phyloP scores from a whole-genome alignment of 495 filamentous ascomycete genomes.

The Penicillium chermesinum region DNA sequence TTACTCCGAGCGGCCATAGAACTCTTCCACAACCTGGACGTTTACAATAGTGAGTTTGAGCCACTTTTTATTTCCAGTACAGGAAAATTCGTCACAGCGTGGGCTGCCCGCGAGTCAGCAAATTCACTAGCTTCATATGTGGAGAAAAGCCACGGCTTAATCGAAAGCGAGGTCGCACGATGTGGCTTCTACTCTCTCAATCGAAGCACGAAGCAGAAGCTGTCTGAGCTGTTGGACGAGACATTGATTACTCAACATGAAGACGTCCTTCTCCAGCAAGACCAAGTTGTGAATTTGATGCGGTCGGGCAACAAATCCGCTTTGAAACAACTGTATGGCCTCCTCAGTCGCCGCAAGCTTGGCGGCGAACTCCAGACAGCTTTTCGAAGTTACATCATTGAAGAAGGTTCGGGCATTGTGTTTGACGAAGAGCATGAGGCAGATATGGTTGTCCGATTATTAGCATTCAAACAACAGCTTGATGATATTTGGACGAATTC shows the following conservation, averaged over 20 bases:
- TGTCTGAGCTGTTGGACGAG: conserved; percentile 65
- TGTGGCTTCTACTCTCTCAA: conserved; percentile 79
- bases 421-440: conserved; percentile 70
- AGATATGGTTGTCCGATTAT: conserved; percentile 81
- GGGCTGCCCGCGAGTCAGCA: conserved; percentile 56
- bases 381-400: conserved; percentile 73
- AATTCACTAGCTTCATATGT: conserved; percentile 67
- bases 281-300: conserved; percentile 63
- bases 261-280: conserved; percentile 53
- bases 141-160: conserved; percentile 55
- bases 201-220: conserved; percentile 68
- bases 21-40: conserved; percentile 74
- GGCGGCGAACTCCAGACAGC: conserved; percentile 60
- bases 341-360: conserved; percentile 62
- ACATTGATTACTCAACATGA: conserved; percentile 59
- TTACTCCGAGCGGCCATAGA: conserved; percentile 66
- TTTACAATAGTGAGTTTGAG: conserved; percentile 78
- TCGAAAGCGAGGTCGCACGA: conserved; percentile 63
- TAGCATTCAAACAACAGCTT: conserved; percentile 75
- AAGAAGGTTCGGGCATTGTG: conserved; percentile 72
- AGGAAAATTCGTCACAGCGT: conserved; percentile 54
- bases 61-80: conserved; percentile 65
- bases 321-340: conserved; percentile 67
- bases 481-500: conserved; percentile 67
- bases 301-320: conserved; percentile 58